Conservation (phyloP, 108 stramenopile genomes). For the Skeletonema marinoi region DNA sequence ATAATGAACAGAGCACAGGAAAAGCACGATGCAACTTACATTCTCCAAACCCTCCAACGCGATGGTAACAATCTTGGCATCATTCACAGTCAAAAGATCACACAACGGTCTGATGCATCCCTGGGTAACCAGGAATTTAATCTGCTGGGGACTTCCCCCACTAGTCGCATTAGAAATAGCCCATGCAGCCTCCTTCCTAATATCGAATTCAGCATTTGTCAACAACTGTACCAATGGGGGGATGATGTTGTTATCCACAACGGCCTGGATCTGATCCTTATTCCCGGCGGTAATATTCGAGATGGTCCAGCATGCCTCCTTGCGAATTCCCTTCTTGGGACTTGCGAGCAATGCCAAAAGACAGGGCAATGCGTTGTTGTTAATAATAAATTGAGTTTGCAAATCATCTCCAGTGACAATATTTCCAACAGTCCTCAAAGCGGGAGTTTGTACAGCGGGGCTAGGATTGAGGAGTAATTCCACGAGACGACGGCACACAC, state of each 20-base stretch:
- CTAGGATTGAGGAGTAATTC: conserved; percentile 93
- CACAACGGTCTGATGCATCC: conserved; percentile 95
- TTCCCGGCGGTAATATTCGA: conserved; percentile 98
- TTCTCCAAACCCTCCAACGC: conserved; percentile 98
- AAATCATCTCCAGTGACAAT: conserved; percentile 97
- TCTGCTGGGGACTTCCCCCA: conserved; percentile 95
- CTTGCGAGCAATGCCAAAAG: conserved; percentile 88
- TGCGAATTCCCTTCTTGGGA: conserved; percentile 98
- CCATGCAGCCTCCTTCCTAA: conserved; percentile 99
- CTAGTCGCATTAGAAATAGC: conserved; percentile 97
- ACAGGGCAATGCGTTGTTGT: conserved; percentile 93
- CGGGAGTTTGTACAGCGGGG: conserved; percentile 96
- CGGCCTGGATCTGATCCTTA: conserved; percentile 97
- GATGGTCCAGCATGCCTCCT: conserved; percentile 99
- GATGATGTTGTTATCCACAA: conserved; percentile 94
- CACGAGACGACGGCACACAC: conserved; percentile 92
- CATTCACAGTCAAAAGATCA: conserved; percentile 88
- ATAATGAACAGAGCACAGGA: not conserved
- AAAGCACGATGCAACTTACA: conserved; percentile 31
- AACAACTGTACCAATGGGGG: conserved; percentile 95
- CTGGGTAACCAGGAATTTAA: conserved; percentile 92
- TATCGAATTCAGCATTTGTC: conserved; percentile 96
- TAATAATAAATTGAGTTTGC: conserved; percentile 96
- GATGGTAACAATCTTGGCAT: conserved; percentile 96
- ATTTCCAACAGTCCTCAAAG: conserved; percentile 97